Conservation (phyloP, 257 asterid species). For the Primulina huaijiensis region DNA sequence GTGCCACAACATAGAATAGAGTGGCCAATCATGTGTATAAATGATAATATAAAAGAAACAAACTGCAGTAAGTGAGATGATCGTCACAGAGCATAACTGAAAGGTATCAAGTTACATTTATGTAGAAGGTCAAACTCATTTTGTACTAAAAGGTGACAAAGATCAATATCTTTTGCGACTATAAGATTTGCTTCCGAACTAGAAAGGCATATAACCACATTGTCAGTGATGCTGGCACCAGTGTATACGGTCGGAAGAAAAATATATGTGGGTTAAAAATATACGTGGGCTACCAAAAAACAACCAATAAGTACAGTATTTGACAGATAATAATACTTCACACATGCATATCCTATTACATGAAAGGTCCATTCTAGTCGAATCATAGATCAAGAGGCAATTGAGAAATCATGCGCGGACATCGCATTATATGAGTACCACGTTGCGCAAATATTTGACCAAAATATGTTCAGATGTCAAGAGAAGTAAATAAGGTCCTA, state of each 20-base stretch:
- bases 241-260: background rate
- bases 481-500: slow-evolving; percentile 32
- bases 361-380: too few species aligned
- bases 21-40: background rate
- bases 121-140: background rate
- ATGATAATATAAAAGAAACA: background rate
- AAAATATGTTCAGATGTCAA: background rate
- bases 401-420: background rate
- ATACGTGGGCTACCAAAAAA: background rate
- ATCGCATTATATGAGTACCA: slow-evolving; percentile 3
- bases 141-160: background rate
- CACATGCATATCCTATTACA: too few species aligned
- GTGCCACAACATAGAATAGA: background rate
- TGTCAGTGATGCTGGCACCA: background rate
- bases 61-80: too few species aligned
- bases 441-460: background rate
- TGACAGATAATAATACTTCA: background rate
- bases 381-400: slow-evolving; percentile 1
- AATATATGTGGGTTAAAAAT: background rate
- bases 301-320: too few species aligned
- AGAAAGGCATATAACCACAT: background rate
- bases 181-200: background rate
- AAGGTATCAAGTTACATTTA: background rate
- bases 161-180: background rate
- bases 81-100: background rate